Conservation (phyloP, 78 protist species). For the Corallochytrium limacisporum region DNA sequence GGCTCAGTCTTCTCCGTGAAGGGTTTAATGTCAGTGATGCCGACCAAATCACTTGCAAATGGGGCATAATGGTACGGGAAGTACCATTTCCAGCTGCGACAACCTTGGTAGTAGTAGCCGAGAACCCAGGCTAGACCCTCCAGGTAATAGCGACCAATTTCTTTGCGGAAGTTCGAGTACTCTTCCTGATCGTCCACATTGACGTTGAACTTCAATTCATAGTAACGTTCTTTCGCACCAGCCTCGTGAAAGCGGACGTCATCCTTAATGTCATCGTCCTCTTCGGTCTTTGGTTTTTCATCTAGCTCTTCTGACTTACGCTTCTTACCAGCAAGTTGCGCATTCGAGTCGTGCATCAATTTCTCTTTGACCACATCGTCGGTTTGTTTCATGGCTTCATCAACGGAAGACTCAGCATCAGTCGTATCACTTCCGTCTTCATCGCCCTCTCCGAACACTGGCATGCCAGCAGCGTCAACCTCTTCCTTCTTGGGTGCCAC, state of each 20-base stretch:
- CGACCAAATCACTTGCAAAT: conserved; percentile 29
- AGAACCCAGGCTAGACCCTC: conserved; percentile 92
- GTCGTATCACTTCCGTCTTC: too few species aligned
- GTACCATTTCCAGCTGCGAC: conserved; percentile 78
- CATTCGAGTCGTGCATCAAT: neutral
- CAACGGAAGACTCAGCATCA: too few species aligned
- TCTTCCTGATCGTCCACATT: neutral
- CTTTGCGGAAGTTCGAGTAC: neutral
- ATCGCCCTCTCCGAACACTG: too few species aligned
- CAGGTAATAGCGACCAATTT: conserved; percentile 33
- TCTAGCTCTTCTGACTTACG: neutral
- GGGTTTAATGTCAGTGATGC: neutral
- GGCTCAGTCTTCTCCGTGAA: conserved; percentile 30
- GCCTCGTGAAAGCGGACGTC: conserved; percentile 30
- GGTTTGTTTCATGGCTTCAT: too few species aligned
- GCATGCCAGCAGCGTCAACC: too few species aligned
- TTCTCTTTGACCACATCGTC: too few species aligned
- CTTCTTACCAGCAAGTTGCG: neutral
- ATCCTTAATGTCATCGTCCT: conserved; percentile 11
- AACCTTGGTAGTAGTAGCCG: conserved; percentile 75
- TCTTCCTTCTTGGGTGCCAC: too few species aligned
- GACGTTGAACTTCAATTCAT: conserved; percentile 41
- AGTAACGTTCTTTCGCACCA: conserved; percentile 88
- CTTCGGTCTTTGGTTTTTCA: neutral
- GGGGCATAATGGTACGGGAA: conserved; percentile 91